Conservation (phyloP, 495 filamentous ascomycete genomes). For the Terfezia boudieri region DNA sequence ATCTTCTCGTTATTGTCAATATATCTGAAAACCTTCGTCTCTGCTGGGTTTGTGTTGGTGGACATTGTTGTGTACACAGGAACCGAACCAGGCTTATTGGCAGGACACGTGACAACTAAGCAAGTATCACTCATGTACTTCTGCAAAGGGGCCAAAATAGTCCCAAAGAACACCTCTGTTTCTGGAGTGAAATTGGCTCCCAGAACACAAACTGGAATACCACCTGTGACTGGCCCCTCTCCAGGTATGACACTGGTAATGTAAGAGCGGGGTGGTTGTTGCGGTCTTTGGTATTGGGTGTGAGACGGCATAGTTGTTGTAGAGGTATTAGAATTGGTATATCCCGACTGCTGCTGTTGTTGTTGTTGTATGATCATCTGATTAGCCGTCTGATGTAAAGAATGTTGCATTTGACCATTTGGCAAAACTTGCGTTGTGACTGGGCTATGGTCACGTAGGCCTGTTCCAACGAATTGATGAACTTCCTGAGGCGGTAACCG, state of each 20-base stretch:
- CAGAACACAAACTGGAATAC: constrained; percentile 63
- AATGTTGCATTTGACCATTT: background rate
- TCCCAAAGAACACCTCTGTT: constrained; percentile 71
- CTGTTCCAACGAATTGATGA: background rate
- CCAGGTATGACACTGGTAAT: constrained; percentile 39
- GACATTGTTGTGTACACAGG: constrained; percentile 43
- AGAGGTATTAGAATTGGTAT: background rate
- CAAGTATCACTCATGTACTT: constrained; percentile 64
- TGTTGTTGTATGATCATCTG: background rate
- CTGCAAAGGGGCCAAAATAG: constrained; percentile 50
- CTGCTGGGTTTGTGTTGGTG: constrained; percentile 24
- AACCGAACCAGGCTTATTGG: constrained; percentile 38
- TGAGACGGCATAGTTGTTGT: background rate
- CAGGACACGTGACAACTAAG: constrained; percentile 67
- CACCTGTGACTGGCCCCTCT: constrained; percentile 60
- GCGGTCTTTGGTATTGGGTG: background rate
- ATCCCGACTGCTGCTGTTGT: background rate
- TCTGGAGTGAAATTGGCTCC: constrained; percentile 60
- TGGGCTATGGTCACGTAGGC: background rate
- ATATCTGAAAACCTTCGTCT: constrained; percentile 46
- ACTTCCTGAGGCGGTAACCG: background rate
- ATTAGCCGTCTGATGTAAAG: background rate
- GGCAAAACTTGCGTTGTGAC: too few species aligned
- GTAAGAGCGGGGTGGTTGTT: constrained; percentile 22
- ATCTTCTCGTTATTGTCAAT: constrained; percentile 57